Conservation (phyloP, 257 asterid genomes). For the Parsonsia alboflavescens region DNA sequence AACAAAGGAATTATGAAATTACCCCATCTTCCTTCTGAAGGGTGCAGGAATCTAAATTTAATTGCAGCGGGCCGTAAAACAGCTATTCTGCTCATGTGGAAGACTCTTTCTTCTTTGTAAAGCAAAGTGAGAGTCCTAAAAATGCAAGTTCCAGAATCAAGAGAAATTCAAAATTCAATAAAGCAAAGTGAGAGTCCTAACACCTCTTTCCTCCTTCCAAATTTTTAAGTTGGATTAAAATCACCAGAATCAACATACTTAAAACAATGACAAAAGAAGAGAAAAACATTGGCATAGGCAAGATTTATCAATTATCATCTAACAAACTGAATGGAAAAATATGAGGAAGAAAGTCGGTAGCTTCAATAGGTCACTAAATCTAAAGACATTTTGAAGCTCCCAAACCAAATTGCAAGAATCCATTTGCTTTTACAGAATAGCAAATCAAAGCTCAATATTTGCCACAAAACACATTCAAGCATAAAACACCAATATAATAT, state of each 20-base stretch:
- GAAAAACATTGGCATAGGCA: background rate
- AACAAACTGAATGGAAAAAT: background rate
- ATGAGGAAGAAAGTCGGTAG: background rate
- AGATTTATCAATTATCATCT: background rate
- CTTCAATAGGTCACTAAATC: background rate
- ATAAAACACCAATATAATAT: background rate
- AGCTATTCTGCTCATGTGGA: slow-evolving; percentile 22
- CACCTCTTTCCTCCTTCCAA: too few species aligned
- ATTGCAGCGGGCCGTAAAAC: slow-evolving; percentile 2
- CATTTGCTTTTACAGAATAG: background rate
- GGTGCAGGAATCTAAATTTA: slow-evolving; percentile 12
- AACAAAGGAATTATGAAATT: slow-evolving; percentile 3
- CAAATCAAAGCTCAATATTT: too few species aligned
- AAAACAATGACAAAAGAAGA: background rate
- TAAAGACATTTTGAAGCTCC: background rate
- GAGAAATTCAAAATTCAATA: background rate
- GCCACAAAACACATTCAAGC: background rate
- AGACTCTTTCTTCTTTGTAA: background rate
- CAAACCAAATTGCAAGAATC: background rate
- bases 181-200: too few species aligned
- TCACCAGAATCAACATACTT: background rate
- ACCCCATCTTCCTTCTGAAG: slow-evolving; percentile 32
- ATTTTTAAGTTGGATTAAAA: background rate
- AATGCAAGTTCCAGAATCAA: background rate
- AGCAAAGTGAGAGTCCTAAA: slow-evolving; percentile 8